These are phyloP conservation scores for Starmerella cellae DNA, from an alignment of 805 yeast genomes.

Conservation along the genomic window DNA sequence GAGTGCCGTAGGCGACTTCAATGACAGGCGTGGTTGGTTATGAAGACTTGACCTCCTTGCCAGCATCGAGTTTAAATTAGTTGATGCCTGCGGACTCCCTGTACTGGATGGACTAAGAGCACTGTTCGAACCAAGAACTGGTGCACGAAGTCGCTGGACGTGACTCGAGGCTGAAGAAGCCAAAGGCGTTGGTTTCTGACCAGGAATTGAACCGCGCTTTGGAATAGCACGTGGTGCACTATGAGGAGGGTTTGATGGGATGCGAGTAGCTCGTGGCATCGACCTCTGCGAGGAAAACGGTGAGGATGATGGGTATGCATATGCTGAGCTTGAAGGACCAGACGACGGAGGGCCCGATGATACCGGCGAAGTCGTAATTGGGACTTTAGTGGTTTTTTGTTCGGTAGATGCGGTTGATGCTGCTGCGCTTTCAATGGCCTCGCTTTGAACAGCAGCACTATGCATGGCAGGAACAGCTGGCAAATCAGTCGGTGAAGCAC, in stretches of 20 bases:
- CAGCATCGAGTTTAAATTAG: background rate
- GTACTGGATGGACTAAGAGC: background rate
- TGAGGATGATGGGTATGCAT: too few relatives aligned
- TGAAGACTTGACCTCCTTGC: background rate
- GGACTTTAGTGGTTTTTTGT: too few relatives aligned
- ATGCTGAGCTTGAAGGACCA: too few relatives aligned
- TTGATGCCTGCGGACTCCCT: background rate
- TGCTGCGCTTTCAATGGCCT: too few relatives aligned
- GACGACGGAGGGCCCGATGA: too few relatives aligned
- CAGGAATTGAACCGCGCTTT: background rate
- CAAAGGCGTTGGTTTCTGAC: background rate
- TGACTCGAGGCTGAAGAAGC: background rate
- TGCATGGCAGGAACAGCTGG: too few relatives aligned
- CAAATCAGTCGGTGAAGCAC: too few relatives aligned
- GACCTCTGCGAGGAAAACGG: too few relatives aligned
- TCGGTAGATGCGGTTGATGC: too few relatives aligned
- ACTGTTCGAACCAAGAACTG: background rate
- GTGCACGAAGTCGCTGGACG: background rate
- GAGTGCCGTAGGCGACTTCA: conserved; percentile 1
- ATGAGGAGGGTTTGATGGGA: background rate
- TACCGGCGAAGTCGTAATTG: too few relatives aligned
- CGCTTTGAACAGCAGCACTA: too few relatives aligned
- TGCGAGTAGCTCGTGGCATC: too few relatives aligned
- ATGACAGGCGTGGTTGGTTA: background rate
- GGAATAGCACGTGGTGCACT: background rate